Evolutionary conservation across 2,329 filamentous ascomycete genomes (phyloP), one percentile per base, ranked within the genome.

Genomic region (Pseudogymnoascus verrucosus): DNA sequence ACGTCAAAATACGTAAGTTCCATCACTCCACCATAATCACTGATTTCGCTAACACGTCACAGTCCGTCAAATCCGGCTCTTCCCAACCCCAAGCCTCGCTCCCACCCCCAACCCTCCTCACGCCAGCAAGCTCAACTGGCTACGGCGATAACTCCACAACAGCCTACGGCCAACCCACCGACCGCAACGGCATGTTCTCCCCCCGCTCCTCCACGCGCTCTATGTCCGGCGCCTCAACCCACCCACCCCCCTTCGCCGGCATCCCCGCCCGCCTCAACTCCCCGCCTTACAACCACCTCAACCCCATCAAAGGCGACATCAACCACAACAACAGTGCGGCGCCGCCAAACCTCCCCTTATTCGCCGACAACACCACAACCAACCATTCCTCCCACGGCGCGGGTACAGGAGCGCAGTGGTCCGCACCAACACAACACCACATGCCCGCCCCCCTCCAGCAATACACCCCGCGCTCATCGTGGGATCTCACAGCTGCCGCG

Each of bases 1-100:
- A 96, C 99, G 74, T 88, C 91, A 71, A 99, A 99, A 89, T 99
- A 98, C 67, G 73, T 73, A 68, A 68, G 71, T 69, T 6, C 26
- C 5, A 28, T n/a, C 11, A n/a, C n/a, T 19, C 23, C 31, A 71
- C 71, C 71, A 26, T 60, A 39, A 34, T 11, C 26, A 42, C 28
- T 40, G 51, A 14, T 21, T 14, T 26, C 64, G 42, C 67, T 72
- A 54, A 69, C 65, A 23, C 23, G 23, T 39, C 8, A 10, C 61
- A 74, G 73, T 74, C 72, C 64, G 71, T 71, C 5, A 73, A 71
- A 61, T 72, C 73, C 44, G 69, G 71, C 14, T 73, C 73, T 31
- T 72, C 68, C 39, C 57, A 74, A 36, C 71, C 71, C 16, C 69
- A 36, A 59, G 69, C 72, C n/a, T 73, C 73, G 36, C 72, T 67